Conservation (phyloP, 78 protist genomes). For the Dictyostelium intermedium region DNA sequence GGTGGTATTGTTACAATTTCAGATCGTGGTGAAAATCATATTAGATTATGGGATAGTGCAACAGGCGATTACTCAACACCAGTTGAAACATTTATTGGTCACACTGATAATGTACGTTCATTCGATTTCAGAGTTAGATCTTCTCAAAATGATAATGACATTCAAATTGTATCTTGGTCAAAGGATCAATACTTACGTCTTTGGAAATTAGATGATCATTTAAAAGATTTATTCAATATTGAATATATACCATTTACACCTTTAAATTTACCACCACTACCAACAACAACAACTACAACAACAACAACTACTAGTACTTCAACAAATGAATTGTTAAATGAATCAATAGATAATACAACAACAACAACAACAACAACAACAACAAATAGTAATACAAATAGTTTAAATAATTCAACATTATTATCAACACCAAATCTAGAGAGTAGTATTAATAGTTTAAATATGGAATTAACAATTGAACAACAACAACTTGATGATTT, state of each 20-base stretch:
- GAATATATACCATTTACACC: constrained; percentile 11
- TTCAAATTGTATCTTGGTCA: constrained; percentile 82
- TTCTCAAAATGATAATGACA: background rate
- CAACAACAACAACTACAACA: background rate
- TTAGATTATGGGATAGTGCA: constrained; percentile 52
- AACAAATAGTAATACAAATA: background rate
- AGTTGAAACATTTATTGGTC: constrained; percentile 52
- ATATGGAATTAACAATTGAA: background rate
- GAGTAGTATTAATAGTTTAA: background rate
- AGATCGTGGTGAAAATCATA: constrained; percentile 68
- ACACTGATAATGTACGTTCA: constrained; percentile 59
- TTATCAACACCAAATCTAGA: background rate
- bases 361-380: too few species aligned
- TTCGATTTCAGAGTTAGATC: constrained; percentile 51
- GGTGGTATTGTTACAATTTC: constrained; percentile 79
- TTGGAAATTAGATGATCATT: constrained; percentile 64
- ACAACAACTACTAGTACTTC: background rate
- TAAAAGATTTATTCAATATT: constrained; percentile 27
- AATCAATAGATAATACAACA: background rate
- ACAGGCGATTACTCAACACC: constrained; percentile 26
- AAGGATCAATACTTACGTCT: constrained; percentile 74
- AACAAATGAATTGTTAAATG: background rate
- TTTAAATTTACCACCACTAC: background rate
- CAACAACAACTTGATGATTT: background rate
- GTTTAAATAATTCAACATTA: background rate